phyloP scores from a whole-genome alignment of 78 protist species.

The Planoprotostelium fungivorum region DNA sequence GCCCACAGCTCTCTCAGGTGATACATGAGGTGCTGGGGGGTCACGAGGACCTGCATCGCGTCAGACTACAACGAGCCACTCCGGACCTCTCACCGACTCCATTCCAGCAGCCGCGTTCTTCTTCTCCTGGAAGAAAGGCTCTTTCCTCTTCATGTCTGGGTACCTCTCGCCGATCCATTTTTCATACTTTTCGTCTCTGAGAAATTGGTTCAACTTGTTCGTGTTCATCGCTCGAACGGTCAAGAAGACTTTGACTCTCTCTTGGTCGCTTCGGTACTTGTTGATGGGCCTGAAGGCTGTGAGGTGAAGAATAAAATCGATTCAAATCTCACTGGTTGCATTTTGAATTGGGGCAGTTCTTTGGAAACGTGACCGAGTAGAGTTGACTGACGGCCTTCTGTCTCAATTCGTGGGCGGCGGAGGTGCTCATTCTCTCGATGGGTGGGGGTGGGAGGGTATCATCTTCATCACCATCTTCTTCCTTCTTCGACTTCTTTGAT shows the following conservation, averaged over 20 bases:
- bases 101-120: not conserved
- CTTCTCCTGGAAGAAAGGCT: not conserved
- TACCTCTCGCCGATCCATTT: not conserved
- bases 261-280: not conserved
- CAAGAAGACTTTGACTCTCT: not conserved
- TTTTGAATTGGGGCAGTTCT: not conserved
- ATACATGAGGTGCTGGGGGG: not conserved
- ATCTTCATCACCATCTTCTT: conserved; percentile 8
- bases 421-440: no score
- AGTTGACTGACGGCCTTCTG: conserved; percentile 1
- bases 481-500: conserved; percentile 3
- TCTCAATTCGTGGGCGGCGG: no score
- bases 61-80: not conserved
- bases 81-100: not conserved
- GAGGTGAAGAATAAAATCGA: not conserved
- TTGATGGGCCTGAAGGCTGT: not conserved
- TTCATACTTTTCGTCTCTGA: not conserved
- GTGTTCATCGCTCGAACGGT: not conserved
- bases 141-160: not conserved
- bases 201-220: not conserved
- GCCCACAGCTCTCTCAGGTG: not conserved
- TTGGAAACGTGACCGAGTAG: not conserved
- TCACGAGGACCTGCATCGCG: not conserved
- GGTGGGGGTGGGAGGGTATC: no score
- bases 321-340: not conserved